Percentiles rank a stretch among this genome's conserved stretches.
Conservation (phyloP, 2,329 filamentous ascomycete genomes). For the Colletotrichum eleusines region DNA sequence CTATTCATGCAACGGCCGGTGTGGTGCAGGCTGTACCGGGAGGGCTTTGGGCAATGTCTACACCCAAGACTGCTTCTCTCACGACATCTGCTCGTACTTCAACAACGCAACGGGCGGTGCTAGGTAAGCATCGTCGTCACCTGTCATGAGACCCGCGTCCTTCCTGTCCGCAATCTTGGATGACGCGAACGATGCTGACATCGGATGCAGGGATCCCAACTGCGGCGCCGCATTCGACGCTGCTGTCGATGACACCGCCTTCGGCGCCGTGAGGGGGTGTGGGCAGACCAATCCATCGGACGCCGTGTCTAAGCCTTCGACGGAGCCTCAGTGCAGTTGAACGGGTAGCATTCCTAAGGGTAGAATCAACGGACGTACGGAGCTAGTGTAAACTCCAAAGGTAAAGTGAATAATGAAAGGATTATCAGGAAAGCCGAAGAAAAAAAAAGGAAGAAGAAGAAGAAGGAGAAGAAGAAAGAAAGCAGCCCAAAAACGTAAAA, state of each 20-base stretch:
- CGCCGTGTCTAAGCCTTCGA: slow-evolving; percentile 46
- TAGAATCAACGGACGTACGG: no score
- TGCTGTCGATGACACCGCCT: slow-evolving; percentile 57
- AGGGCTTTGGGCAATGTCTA: slow-evolving; percentile 59
- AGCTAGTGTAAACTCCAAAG: not conserved
- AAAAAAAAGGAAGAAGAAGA: not conserved
- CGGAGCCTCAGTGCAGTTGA: slow-evolving; percentile 46
- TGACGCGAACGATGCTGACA: slow-evolving; percentile 16
- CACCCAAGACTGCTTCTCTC: slow-evolving; percentile 63
- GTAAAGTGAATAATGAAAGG: not conserved
- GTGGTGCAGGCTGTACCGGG: slow-evolving; percentile 60
- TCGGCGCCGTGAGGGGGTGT: slow-evolving; percentile 52
- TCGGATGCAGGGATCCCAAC: slow-evolving; percentile 56
- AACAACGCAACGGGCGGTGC: slow-evolving; percentile 60
- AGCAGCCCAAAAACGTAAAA: no score
- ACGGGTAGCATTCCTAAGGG: not conserved
- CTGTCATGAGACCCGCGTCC: no score
- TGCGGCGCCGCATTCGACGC: slow-evolving; percentile 59
- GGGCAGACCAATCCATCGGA: slow-evolving; percentile 51
- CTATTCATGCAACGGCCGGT: slow-evolving; percentile 63
- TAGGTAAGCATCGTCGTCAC: slow-evolving; percentile 50
- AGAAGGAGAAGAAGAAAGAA: not conserved
- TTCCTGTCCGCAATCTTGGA: not conserved
- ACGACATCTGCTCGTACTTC: slow-evolving; percentile 65
- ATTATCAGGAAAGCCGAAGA: not conserved